A percentile compares a stretch with the other conserved stretches of the same genome.
Conservation (phyloP, 2,329 filamentous ascomycete species). For the Metarhizium humberi region DNA sequence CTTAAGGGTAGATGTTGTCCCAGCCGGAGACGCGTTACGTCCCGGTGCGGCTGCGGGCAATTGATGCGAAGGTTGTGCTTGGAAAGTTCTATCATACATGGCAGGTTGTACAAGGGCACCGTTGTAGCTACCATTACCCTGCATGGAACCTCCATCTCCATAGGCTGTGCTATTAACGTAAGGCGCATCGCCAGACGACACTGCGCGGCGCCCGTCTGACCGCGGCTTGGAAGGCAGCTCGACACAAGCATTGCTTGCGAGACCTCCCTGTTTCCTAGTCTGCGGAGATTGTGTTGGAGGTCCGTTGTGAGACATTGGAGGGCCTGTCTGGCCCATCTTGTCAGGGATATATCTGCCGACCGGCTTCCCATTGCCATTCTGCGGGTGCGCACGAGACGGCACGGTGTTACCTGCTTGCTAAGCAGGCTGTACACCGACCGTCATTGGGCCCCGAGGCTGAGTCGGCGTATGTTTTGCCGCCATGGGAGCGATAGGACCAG, state of each 20-base stretch:
- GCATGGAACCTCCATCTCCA: neutral
- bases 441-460: neutral
- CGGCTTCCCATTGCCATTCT: neutral
- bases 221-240: neutral
- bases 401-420: conserved; percentile 9
- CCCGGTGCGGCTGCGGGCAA: neutral
- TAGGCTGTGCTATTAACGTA: neutral
- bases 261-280: neutral
- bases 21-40: neutral
- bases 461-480: neutral
- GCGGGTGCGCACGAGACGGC: neutral
- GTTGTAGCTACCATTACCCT: neutral
- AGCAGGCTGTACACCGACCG: conserved; percentile 8
- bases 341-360: neutral
- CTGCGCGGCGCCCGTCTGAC: neutral
- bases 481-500: neutral
- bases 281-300: neutral
- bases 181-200: neutral
- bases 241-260: neutral
- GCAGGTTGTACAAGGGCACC: neutral
- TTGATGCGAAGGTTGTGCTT: neutral
- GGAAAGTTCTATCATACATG: neutral
- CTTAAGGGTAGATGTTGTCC: neutral
- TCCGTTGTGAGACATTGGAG: neutral
- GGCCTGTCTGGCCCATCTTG: neutral